Conservation (phyloP, 2,329 filamentous ascomycete genomes). For the Sordariomycetes sp. region DNA sequence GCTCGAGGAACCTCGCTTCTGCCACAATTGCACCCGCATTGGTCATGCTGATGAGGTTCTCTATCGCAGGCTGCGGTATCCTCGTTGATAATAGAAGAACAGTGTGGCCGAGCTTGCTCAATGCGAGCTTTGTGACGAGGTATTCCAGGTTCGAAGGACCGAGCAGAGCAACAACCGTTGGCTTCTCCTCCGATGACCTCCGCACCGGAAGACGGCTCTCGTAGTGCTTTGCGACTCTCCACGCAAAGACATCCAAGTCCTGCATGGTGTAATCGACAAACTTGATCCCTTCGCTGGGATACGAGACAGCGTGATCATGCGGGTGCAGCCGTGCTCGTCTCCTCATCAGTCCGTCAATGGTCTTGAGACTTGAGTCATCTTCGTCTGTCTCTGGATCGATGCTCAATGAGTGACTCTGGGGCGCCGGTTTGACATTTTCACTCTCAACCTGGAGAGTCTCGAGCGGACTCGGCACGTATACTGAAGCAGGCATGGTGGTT, state of each 20-base stretch:
- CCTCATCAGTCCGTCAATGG: slow-evolving; percentile 15
- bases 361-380: slow-evolving; percentile 12
- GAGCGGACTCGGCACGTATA: not conserved
- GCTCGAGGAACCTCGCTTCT: slow-evolving; percentile 13
- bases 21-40: slow-evolving; percentile 14
- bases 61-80: slow-evolving; percentile 20
- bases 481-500: not conserved
- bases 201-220: slow-evolving; percentile 11
- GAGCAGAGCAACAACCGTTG: slow-evolving; percentile 35
- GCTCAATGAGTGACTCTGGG: not conserved
- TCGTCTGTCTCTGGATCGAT: slow-evolving; percentile 3
- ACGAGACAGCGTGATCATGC: slow-evolving; percentile 25
- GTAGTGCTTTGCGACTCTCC: slow-evolving; percentile 15
- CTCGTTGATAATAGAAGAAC: slow-evolving; percentile 26
- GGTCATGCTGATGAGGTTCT: slow-evolving; percentile 16
- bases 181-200: slow-evolving; percentile 12
- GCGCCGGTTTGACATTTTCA: not conserved
- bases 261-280: slow-evolving; percentile 37
- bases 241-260: slow-evolving; percentile 31
- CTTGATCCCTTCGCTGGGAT: slow-evolving; percentile 29
- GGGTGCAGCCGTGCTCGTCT: slow-evolving; percentile 16
- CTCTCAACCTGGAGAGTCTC: not conserved
- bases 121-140: slow-evolving; percentile 41
- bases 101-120: slow-evolving; percentile 46
- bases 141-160: slow-evolving; percentile 46